Percentiles rank a stretch among this genome's conserved stretches.
These are phyloP conservation scores for Pseudevernia furfuracea DNA, from an alignment of 495 filamentous ascomycete genomes.

Conservation along the genomic window DNA sequence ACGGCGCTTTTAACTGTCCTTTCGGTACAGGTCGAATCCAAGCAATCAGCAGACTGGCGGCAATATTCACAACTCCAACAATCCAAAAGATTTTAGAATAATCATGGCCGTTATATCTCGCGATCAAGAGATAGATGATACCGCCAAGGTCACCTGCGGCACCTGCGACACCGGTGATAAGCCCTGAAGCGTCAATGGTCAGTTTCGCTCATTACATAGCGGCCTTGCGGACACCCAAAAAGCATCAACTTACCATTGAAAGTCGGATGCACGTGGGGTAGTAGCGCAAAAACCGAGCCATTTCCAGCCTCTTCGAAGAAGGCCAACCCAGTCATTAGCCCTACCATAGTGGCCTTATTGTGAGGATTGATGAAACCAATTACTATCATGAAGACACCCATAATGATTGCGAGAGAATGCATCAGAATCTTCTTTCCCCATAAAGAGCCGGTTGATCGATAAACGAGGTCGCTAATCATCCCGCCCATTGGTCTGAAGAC, in stretches of 20 bases:
- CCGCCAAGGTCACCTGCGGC: conserved; percentile 77
- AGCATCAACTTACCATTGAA: conserved; percentile 49
- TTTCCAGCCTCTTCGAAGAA: conserved; percentile 79
- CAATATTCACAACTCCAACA: conserved; percentile 63
- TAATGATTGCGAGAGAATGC: conserved; percentile 50
- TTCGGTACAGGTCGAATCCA: conserved; percentile 69
- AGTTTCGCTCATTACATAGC: not conserved
- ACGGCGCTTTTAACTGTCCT: conserved; percentile 38
- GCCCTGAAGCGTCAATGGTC: conserved; percentile 36
- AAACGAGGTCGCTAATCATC: conserved; percentile 61
- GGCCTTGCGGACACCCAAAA: not conserved
- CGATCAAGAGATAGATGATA: conserved; percentile 76
- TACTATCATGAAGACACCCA: conserved; percentile 58
- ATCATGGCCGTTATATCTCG: conserved; percentile 59
- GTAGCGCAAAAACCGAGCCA: conserved; percentile 72
- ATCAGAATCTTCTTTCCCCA: conserved; percentile 74
- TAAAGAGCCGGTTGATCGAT: conserved; percentile 49
- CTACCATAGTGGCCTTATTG: conserved; percentile 57
- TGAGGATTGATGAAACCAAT: conserved; percentile 61
- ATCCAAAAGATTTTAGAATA: conserved; percentile 71
- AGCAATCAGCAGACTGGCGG: conserved; percentile 50
- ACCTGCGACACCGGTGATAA: conserved; percentile 71
- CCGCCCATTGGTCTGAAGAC: conserved; percentile 68
- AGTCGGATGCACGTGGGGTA: conserved; percentile 73
- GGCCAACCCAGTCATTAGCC: conserved; percentile 61